Evolutionary conservation across 1,284 basidiomycete genomes (phyloP).

Genomic region (Termitomyces sp.): DNA sequence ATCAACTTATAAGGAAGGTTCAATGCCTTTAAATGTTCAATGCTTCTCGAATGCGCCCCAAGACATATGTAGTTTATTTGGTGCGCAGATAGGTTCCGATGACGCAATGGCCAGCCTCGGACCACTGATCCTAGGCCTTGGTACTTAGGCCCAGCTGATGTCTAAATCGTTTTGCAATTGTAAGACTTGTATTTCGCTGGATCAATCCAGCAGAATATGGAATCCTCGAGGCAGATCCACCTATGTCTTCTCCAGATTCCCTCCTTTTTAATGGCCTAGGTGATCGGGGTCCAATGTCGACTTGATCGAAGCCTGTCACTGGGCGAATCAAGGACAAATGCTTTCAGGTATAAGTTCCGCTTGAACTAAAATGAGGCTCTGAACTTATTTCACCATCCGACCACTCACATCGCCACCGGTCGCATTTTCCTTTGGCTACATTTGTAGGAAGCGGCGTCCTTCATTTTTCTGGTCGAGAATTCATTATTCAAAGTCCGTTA

Average conservation of each 20-base stretch:
- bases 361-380: constrained; percentile 36
- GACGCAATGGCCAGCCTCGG: not conserved
- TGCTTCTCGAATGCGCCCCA: constrained; percentile 3
- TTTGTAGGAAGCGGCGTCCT: constrained; percentile 6
- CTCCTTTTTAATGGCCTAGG: constrained; percentile 12
- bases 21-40: constrained; percentile 12
- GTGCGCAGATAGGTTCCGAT: not conserved
- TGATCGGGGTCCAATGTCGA: constrained; percentile 33
- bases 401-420: constrained; percentile 16
- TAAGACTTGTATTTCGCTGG: not conserved
- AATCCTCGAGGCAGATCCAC: not conserved
- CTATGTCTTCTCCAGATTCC: not conserved
- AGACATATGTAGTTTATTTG: too few relatives aligned
- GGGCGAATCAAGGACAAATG: too few relatives aligned
- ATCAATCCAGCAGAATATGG: not conserved
- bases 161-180: not conserved
- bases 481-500: not conserved
- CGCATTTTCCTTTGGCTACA: not conserved
- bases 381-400: constrained; percentile 30
- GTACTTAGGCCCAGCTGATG: too few relatives aligned
- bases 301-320: constrained; percentile 40
- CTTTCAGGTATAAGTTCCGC: constrained; percentile 40
- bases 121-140: too few relatives aligned
- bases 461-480: not conserved
- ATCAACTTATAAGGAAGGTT: constrained; percentile 15